A percentile compares a stretch with the other conserved stretches of the same genome.
phyloP scores from a whole-genome alignment of 441 rosid species.

The Erodium moschatum region DNA sequence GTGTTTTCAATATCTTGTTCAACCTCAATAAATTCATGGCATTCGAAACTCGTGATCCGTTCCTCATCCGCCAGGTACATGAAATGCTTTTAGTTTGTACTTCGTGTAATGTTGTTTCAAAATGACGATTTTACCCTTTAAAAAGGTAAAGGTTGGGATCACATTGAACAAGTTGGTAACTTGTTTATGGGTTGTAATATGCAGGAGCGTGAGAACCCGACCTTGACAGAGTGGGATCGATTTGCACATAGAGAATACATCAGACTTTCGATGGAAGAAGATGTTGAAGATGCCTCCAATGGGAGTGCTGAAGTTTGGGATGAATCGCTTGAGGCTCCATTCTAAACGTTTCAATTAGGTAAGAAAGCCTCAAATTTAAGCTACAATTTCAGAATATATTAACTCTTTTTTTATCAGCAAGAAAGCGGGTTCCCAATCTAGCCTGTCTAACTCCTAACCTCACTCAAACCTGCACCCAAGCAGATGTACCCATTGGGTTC shows the following conservation, averaged over 20 bases:
- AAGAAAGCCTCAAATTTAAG: neutral
- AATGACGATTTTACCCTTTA: too few relatives aligned
- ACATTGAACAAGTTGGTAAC: neutral
- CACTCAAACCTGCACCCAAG: too few relatives aligned
- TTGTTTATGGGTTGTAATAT: slow-evolving; percentile 4
- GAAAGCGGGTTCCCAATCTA: too few relatives aligned
- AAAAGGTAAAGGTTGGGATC: too few relatives aligned
- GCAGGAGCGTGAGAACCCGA: slow-evolving; percentile 46
- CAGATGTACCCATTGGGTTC: too few relatives aligned
- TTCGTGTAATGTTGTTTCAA: neutral
- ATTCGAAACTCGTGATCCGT: slow-evolving; percentile 53
- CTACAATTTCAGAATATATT: too few relatives aligned
- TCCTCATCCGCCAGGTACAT: slow-evolving; percentile 47
- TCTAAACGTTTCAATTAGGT: slow-evolving; percentile 29
- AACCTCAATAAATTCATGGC: slow-evolving; percentile 56
- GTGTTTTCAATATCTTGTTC: slow-evolving; percentile 55
- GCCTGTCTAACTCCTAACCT: too few relatives aligned
- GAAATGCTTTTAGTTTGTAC: slow-evolving; percentile 11
- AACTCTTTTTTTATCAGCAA: too few relatives aligned
- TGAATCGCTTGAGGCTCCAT: slow-evolving; percentile 55
- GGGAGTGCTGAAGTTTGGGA: slow-evolving; percentile 67
- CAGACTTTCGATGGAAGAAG: slow-evolving; percentile 57
- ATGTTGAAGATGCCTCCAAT: slow-evolving; percentile 52
- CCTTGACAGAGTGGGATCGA: slow-evolving; percentile 52
- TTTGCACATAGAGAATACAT: slow-evolving; percentile 52